Conservation (phyloP, 73 alveolate species). For the Uronychia setigera region DNA sequence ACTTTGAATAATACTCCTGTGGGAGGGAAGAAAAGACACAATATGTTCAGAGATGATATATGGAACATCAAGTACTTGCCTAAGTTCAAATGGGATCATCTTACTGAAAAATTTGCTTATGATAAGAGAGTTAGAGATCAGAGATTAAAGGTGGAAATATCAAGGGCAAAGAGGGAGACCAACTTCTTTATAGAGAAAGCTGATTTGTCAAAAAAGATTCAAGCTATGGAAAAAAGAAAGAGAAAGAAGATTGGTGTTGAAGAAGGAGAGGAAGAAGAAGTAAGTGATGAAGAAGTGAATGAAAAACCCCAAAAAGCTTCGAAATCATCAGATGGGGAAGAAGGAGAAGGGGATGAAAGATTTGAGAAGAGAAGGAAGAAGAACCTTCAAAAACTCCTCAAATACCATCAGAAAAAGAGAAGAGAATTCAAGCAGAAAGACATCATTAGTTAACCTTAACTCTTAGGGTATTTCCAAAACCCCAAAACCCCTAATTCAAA, state of each 20-base stretch:
- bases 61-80: slow-evolving; percentile 96
- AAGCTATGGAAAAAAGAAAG: slow-evolving; percentile 43
- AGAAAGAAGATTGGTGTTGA: not conserved
- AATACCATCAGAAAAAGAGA: not conserved
- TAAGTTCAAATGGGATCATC: slow-evolving; percentile 95
- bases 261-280: slow-evolving; percentile 8
- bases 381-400: not conserved
- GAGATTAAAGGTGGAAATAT: slow-evolving; percentile 76
- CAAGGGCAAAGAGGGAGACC: slow-evolving; percentile 83
- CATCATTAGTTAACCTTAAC: no score
- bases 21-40: slow-evolving; percentile 90
- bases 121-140: slow-evolving; percentile 85
- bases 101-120: slow-evolving; percentile 89
- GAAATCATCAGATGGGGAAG: not conserved
- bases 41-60: slow-evolving; percentile 87
- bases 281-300: slow-evolving; percentile 8
- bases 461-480: no score
- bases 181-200: slow-evolving; percentile 80
- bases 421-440: slow-evolving; percentile 1
- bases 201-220: slow-evolving; percentile 36
- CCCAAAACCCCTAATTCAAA: no score
- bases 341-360: not conserved
- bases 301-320: not conserved
- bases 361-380: not conserved
- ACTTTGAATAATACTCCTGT: slow-evolving; percentile 89